phyloP scores from a whole-genome alignment of 768 basidiomycete species.

The Phaffia australis region DNA sequence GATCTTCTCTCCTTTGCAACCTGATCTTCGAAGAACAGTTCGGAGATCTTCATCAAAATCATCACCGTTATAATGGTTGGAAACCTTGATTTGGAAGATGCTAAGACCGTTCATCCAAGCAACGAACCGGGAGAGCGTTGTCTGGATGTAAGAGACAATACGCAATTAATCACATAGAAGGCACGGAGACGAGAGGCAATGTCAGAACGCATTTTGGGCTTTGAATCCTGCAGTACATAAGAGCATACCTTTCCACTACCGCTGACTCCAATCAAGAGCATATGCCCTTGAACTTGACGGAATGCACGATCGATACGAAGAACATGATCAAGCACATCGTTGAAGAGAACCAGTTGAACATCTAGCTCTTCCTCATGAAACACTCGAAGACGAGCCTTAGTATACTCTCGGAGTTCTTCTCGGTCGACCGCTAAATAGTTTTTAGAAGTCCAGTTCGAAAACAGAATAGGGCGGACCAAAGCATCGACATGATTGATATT shows the following conservation, averaged over 20 bases:
- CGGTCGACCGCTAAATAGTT: slow-evolving; percentile 91
- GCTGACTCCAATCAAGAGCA: slow-evolving; percentile 92
- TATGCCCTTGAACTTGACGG: slow-evolving; percentile 93
- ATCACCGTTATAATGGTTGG: slow-evolving; percentile 95
- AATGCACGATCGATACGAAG: slow-evolving; percentile 97
- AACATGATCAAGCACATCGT: slow-evolving; percentile 96
- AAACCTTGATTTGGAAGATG: slow-evolving; percentile 99
- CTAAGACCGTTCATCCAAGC: slow-evolving; percentile 99
- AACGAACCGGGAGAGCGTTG: slow-evolving; percentile 92
- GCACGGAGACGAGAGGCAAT: not conserved
- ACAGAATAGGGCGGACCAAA: slow-evolving; percentile 76
- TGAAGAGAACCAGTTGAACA: slow-evolving; percentile 93
- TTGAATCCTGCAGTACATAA: not conserved
- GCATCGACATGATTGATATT: slow-evolving; percentile 81
- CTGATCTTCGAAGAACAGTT: slow-evolving; percentile 83
- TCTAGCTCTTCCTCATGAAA: slow-evolving; percentile 99
- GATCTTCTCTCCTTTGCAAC: slow-evolving; percentile 97
- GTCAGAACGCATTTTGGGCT: too few species aligned
- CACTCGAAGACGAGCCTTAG: slow-evolving; percentile 89
- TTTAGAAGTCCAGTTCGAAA: slow-evolving; percentile 99
- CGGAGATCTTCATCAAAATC: slow-evolving; percentile 98
- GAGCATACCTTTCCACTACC: slow-evolving; percentile 84
- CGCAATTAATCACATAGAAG: slow-evolving; percentile 1
- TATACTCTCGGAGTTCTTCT: slow-evolving; percentile 85
- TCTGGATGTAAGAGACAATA: slow-evolving; percentile 46